Conservation (phyloP, 192 early-diverging fungal genomes). For the Lobulomyces angularis region DNA sequence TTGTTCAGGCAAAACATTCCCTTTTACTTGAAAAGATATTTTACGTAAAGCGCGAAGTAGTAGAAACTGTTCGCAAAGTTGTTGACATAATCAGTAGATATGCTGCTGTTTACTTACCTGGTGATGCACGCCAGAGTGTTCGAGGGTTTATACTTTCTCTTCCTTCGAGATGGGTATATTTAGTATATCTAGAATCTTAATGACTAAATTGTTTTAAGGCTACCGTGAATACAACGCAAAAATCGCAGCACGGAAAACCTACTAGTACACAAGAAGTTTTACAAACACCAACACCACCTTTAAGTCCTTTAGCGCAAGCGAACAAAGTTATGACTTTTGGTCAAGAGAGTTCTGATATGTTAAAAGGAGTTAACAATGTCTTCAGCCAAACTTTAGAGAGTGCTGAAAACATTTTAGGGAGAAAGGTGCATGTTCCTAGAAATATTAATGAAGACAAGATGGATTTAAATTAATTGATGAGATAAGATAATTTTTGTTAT, state of each 20-base stretch:
- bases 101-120: slow-evolving; percentile 71
- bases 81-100: slow-evolving; percentile 79
- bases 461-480: too few species aligned
- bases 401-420: slow-evolving; percentile 51
- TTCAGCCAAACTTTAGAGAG: slow-evolving; percentile 56
- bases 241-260: neutral
- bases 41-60: slow-evolving; percentile 65
- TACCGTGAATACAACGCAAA: slow-evolving; percentile 1
- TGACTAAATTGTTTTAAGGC: slow-evolving; percentile 7
- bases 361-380: slow-evolving; percentile 46
- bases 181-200: neutral
- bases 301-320: too few species aligned
- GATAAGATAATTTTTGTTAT: too few species aligned
- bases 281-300: slow-evolving; percentile 38
- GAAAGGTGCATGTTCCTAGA: too few species aligned
- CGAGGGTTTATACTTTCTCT: slow-evolving; percentile 70
- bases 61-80: slow-evolving; percentile 69
- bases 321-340: slow-evolving; percentile 54
- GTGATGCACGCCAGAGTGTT: slow-evolving; percentile 65
- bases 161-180: slow-evolving; percentile 63
- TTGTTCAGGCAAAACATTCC: neutral
- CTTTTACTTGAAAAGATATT: slow-evolving; percentile 22
- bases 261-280: neutral
- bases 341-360: slow-evolving; percentile 55
- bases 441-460: too few species aligned